phyloP scores from a whole-genome alignment of 2,329 filamentous ascomycete species.

The Ophiostoma piceae region DNA sequence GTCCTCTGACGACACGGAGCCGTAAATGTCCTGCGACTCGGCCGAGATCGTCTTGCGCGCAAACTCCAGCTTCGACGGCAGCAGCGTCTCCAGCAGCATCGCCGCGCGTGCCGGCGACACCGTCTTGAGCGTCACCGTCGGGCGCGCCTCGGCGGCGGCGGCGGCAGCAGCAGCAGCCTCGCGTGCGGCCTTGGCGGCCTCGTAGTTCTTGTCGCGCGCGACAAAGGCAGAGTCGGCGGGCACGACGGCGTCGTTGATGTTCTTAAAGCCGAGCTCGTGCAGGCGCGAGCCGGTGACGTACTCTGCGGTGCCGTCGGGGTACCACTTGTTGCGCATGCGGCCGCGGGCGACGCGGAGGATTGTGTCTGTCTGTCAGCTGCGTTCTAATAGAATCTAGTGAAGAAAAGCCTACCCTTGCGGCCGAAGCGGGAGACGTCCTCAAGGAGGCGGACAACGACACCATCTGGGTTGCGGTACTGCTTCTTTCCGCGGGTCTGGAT shows the following conservation, averaged over 20 bases:
- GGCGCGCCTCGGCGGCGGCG: background rate
- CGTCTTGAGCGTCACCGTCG: slow-evolving; percentile 6
- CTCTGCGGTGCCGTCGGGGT: slow-evolving; percentile 34
- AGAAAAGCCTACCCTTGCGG: slow-evolving; percentile 34
- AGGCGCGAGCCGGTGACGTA: slow-evolving; percentile 36
- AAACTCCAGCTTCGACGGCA: slow-evolving; percentile 39
- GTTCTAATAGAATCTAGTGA: background rate
- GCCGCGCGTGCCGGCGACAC: slow-evolving; percentile 36
- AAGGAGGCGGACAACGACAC: slow-evolving; percentile 43
- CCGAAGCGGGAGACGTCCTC: slow-evolving; percentile 40
- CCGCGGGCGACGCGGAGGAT: slow-evolving; percentile 35
- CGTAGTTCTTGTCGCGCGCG: background rate
- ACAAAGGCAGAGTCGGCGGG: slow-evolving; percentile 33
- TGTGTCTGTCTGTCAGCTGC: slow-evolving; percentile 29
- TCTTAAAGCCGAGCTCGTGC: slow-evolving; percentile 31
- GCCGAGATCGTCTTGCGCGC: slow-evolving; percentile 36
- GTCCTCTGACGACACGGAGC: slow-evolving; percentile 40
- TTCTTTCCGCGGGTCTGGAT: slow-evolving; percentile 34
- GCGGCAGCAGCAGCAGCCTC: background rate
- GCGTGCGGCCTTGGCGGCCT: background rate
- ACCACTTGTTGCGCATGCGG: slow-evolving; percentile 38
- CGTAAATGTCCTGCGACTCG: slow-evolving; percentile 35
- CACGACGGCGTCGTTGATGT: slow-evolving; percentile 30
- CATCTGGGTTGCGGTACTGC: slow-evolving; percentile 37
- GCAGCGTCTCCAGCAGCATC: slow-evolving; percentile 34